Evolutionary conservation across 2,329 filamentous ascomycete genomes (phyloP), one percentile per base, ranked within the genome.

Genomic region (Cladosporium colombiae): DNA sequence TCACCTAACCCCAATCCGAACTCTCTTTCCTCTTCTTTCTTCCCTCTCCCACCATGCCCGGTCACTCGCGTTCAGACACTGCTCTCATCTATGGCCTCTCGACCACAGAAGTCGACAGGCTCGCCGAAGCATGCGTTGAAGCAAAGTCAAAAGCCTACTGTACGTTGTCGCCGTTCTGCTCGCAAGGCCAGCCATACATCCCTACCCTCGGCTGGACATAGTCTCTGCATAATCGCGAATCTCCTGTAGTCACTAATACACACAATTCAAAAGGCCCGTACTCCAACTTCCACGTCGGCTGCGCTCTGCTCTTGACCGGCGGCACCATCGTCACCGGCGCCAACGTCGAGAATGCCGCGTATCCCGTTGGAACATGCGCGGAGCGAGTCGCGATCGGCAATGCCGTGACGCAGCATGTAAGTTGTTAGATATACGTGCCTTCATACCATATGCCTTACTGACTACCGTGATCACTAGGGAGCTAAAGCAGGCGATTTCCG

Each of bases 291-390:
- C 91, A 89, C 69, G 95, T 99, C 68, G 95, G 95, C 68, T 89
- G 91, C 59, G 89, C 91, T 37, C 80, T 98, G 67, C 87, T 98
- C 68, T 84, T 87, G 35, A 71, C 70, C 23, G 71, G 71, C 50
- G 76, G 76, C 29, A 66, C 84, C 71, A 83, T 93, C 65, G 82
- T 85, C 4, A 68, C 71, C 55, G 95, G 95, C 64, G 93, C 91
- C 68, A 97, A 97, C 76, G 88, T 98, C 68, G 95, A 99, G 81
- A 97, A 98, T 76, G 93, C 92, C 1, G 83, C 90, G 31, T 98
- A 96, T 76, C 94, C 95, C 0, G 93, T 97, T 6, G 92, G 92
- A n/a, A 96, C 91, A 2, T 98, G 95, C 78, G 95, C 95, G 16
- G 95, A 99, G 84, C 85, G 94, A 66, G 91, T 94, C n/a, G 93